Conservation (phyloP, 352 stramenopile genomes). For the Phytophthora macrochlamydospora region DNA sequence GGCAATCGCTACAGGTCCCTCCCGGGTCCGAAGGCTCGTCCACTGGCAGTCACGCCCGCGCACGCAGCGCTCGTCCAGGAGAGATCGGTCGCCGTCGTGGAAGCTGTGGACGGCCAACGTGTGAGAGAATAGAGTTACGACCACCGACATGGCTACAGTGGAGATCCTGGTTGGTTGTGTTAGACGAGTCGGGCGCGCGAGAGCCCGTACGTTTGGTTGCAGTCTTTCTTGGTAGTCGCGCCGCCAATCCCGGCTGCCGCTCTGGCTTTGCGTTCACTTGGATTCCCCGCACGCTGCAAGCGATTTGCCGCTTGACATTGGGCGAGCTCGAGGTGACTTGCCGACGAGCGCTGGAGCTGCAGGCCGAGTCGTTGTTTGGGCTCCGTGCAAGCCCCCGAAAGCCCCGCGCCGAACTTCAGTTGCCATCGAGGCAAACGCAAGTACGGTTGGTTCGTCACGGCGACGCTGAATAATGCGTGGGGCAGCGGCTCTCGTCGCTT, state of each 20-base stretch:
- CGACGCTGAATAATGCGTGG: not conserved
- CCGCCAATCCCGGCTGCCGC: constrained; percentile 1
- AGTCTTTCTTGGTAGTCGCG: constrained; percentile 25
- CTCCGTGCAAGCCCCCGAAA: not conserved
- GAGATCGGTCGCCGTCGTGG: constrained; percentile 38
- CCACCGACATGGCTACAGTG: constrained; percentile 17
- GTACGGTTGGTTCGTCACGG: constrained; percentile 10
- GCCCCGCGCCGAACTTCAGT: not conserved
- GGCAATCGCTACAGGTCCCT: constrained; percentile 20
- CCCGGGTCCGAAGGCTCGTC: constrained; percentile 10
- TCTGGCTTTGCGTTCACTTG: not conserved
- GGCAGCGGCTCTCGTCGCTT: not conserved
- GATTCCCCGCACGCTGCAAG: not conserved
- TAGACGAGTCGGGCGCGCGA: too few species aligned
- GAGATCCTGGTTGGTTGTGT: not conserved
- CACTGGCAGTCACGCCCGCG: not conserved
- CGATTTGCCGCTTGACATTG: constrained; percentile 4
- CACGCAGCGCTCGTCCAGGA: constrained; percentile 21
- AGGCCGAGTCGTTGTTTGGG: not conserved
- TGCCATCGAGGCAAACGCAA: constrained; percentile 1
- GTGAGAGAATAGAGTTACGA: constrained; percentile 23
- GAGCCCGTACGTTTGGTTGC: not conserved
- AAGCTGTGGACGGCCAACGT: constrained; percentile 45
- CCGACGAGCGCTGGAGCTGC: not conserved
- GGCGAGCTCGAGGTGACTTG: too few species aligned